A percentile compares a stretch with the other conserved stretches of the same genome.
These are phyloP conservation scores for Ophiostoma himal-ulmi DNA, from an alignment of 2,329 filamentous ascomycete species.

Conservation along the genomic window DNA sequence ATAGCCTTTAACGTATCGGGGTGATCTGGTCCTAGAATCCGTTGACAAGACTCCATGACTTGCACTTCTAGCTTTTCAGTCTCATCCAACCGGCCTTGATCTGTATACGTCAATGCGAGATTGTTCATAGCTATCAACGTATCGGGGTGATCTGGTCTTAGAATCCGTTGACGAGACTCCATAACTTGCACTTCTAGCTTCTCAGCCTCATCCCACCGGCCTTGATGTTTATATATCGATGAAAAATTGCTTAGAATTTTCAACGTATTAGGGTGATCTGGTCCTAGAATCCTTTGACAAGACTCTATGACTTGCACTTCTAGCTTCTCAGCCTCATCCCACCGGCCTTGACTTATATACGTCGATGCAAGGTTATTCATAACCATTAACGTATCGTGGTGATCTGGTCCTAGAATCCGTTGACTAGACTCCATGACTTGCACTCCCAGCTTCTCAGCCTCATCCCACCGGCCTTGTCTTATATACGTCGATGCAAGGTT, in stretches of 20 bases:
- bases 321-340: background rate
- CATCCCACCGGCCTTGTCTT: background rate
- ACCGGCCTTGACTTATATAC: background rate
- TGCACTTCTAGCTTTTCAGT: background rate
- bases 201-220: background rate
- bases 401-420: background rate
- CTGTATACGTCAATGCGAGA: too few species aligned
- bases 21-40: background rate
- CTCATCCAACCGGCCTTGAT: background rate
- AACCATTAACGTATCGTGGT: background rate
- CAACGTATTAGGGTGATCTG: background rate
- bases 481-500: background rate
- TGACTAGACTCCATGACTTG: background rate
- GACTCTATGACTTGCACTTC: background rate
- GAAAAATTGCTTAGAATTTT: background rate
- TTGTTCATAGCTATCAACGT: too few species aligned
- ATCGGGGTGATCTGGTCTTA: background rate
- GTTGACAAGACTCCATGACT: background rate
- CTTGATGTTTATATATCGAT: background rate
- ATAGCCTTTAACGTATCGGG: background rate
- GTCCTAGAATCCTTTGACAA: background rate
- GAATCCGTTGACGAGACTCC: background rate
- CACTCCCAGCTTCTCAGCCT: background rate
- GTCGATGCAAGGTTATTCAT: background rate
- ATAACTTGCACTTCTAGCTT: background rate